Conservation (phyloP, 2,329 filamentous ascomycete genomes). For the Paracamarosporium sp. region DNA sequence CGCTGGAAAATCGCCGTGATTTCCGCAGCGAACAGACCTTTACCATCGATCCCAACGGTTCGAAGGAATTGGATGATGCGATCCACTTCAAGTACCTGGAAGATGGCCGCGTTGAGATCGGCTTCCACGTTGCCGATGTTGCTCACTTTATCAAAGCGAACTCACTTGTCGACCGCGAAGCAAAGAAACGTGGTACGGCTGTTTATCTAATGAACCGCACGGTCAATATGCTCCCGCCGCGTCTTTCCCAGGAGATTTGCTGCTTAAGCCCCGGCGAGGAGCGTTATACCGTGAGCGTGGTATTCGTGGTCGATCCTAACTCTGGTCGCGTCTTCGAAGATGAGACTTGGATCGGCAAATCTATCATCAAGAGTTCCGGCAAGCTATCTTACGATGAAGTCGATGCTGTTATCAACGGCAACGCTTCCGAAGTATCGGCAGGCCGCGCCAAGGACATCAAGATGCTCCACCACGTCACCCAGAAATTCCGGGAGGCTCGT, state of each 20-base stretch:
- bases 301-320: slow-evolving; percentile 86
- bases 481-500: slow-evolving; percentile 88
- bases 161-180: slow-evolving; percentile 94
- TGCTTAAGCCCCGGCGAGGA: slow-evolving; percentile 87
- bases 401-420: slow-evolving; percentile 77
- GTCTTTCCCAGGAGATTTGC: slow-evolving; percentile 85
- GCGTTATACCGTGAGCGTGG: slow-evolving; percentile 87
- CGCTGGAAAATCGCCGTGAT: slow-evolving; percentile 78
- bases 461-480: slow-evolving; percentile 78
- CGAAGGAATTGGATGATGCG: slow-evolving; percentile 88
- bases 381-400: slow-evolving; percentile 87
- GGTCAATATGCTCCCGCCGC: slow-evolving; percentile 85
- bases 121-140: slow-evolving; percentile 93
- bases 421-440: slow-evolving; percentile 69
- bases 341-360: slow-evolving; percentile 92
- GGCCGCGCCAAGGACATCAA: slow-evolving; percentile 78
- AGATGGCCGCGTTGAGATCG: slow-evolving; percentile 90
- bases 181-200: slow-evolving; percentile 95
- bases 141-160: slow-evolving; percentile 97
- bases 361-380: slow-evolving; percentile 88
- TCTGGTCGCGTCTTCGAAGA: slow-evolving; percentile 82
- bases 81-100: slow-evolving; percentile 86
- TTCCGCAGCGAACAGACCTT: slow-evolving; percentile 89
- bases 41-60: slow-evolving; percentile 89
- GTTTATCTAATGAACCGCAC: slow-evolving; percentile 92